These are phyloP conservation scores for Hebeloma cylindrosporum DNA, from an alignment of 768 basidiomycete species.

Conservation along the genomic window DNA sequence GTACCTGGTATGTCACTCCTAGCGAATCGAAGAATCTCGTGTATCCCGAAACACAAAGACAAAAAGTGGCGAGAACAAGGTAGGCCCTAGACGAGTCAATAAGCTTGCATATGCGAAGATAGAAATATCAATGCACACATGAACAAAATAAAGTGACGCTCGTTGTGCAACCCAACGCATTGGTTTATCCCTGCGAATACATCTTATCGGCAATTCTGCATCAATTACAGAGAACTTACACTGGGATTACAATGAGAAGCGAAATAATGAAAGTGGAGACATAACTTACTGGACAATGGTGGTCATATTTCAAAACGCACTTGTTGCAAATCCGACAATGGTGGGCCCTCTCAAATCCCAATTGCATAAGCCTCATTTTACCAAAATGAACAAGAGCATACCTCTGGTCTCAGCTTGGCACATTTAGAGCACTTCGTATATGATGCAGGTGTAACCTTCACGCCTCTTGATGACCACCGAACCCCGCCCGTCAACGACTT, in stretches of 20 bases:
- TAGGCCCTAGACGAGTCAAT: constrained; percentile 58
- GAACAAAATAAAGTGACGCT: constrained; percentile 94
- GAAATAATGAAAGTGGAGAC: constrained; percentile 4
- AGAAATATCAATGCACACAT: constrained; percentile 54
- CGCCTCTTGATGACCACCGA: constrained; percentile 44
- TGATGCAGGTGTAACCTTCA: constrained; percentile 54
- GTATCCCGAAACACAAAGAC: constrained; percentile 65
- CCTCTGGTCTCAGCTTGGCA: constrained; percentile 72
- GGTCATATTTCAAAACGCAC: constrained; percentile 89
- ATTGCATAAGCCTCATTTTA: background rate
- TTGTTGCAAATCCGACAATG: constrained; percentile 91
- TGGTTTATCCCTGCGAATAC: constrained; percentile 83
- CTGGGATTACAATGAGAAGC: constrained; percentile 17
- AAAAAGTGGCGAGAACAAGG: constrained; percentile 70
- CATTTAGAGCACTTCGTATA: constrained; percentile 70
- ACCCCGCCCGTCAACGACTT: constrained; percentile 42
- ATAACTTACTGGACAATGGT: constrained; percentile 86
- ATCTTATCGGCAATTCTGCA: background rate
- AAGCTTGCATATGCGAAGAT: background rate
- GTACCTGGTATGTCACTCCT: constrained; percentile 49
- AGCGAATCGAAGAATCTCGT: constrained; percentile 55
- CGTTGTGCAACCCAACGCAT: constrained; percentile 95
- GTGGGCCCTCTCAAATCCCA: constrained; percentile 69
- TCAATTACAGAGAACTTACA: constrained; percentile 22
- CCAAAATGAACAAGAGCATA: constrained; percentile 38